These are phyloP conservation scores for Paramecium biaurelia DNA, from an alignment of 73 alveolate species.

Conservation along the genomic window DNA sequence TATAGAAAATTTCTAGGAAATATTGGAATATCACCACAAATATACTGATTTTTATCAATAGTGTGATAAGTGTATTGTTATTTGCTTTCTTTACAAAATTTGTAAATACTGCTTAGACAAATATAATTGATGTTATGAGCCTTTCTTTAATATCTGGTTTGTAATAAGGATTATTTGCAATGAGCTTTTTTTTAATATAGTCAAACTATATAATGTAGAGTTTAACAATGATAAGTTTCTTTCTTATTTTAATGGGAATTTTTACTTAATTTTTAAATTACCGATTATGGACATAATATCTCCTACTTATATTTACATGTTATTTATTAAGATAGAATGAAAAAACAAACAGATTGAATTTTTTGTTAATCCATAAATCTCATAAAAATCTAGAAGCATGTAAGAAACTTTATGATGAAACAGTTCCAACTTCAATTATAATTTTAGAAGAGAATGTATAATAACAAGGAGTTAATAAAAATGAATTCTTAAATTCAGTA, in stretches of 20 bases:
- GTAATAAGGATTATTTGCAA: slow-evolving; percentile 34
- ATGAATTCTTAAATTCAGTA: background rate
- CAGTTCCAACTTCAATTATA: slow-evolving; percentile 34
- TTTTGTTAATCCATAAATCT: background rate
- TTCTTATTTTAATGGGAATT: background rate
- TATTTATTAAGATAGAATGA: slow-evolving; percentile 9
- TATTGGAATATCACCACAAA: background rate
- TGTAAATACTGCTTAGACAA: background rate
- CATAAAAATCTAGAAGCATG: slow-evolving; percentile 32
- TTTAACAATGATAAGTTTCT: background rate
- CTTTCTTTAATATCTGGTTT: slow-evolving; percentile 12
- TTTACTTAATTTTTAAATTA: background rate
- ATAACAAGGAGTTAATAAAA: background rate
- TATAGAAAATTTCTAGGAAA: background rate
- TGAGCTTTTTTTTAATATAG: slow-evolving; percentile 2
- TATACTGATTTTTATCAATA: background rate
- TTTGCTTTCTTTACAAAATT: background rate
- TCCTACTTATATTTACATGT: background rate
- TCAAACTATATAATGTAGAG: background rate
- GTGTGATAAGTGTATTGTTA: background rate
- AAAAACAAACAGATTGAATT: background rate
- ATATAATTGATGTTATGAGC: background rate
- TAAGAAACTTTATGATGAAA: slow-evolving; percentile 43
- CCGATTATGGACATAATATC: slow-evolving; percentile 28
- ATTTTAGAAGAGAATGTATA: background rate